A percentile compares a stretch with the other conserved stretches of the same genome.
These are phyloP conservation scores for Trametes gibbosa DNA, from an alignment of 768 basidiomycete genomes.

Conservation along the genomic window DNA sequence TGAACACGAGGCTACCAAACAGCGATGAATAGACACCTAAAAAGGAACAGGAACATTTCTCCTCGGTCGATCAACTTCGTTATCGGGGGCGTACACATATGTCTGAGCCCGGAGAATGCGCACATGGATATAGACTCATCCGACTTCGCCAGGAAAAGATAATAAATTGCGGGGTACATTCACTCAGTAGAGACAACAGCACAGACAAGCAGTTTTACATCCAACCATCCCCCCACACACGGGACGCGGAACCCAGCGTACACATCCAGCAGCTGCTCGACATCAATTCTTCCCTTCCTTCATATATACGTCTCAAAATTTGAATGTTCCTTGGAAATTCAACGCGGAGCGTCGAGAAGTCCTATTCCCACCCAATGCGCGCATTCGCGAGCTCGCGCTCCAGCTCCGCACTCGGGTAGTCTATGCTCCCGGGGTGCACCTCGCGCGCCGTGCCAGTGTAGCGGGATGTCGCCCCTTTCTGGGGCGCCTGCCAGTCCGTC, in stretches of 20 bases:
- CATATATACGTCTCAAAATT: background rate
- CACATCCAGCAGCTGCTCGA: background rate
- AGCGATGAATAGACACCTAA: no score
- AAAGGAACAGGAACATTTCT: no score
- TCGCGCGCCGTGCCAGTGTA: conserved; percentile 47
- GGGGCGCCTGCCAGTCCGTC: conserved; percentile 51
- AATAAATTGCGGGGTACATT: background rate
- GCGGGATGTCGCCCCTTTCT: conserved; percentile 68
- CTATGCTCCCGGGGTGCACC: conserved; percentile 60
- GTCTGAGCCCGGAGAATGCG: no score
- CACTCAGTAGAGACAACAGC: background rate
- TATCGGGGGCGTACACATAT: no score
- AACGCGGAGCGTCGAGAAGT: no score
- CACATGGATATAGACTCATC: no score
- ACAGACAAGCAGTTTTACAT: background rate
- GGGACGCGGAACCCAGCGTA: background rate
- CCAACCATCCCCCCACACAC: no score
- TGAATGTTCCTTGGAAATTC: background rate
- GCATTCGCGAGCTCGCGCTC: conserved; percentile 83
- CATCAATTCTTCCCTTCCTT: background rate
- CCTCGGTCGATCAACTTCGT: no score
- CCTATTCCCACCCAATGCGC: conserved; percentile 40
- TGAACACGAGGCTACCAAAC: no score
- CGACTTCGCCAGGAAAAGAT: no score
- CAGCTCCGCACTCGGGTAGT: conserved; percentile 81